These are phyloP conservation scores for Macrophomina phaseolina DNA, from an alignment of 2,329 filamentous ascomycete species.

Conservation along the genomic window DNA sequence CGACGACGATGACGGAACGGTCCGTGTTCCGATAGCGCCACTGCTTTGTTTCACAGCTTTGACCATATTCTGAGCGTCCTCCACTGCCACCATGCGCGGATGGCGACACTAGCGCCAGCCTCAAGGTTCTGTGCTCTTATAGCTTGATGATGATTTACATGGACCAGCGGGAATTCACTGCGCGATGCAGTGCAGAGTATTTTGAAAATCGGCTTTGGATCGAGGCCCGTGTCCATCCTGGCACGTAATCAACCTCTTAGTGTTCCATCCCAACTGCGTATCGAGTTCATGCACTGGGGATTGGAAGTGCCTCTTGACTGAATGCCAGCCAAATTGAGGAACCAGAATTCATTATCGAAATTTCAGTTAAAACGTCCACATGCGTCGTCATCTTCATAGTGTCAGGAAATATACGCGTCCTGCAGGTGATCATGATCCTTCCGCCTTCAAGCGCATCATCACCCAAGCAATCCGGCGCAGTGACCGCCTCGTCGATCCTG, in stretches of 20 bases:
- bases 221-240: neutral
- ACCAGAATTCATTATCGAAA: too few relatives aligned
- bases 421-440: neutral
- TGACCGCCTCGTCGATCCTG: neutral
- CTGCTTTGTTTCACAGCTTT: slow-evolving; percentile 3
- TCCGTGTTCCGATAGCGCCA: too few relatives aligned
- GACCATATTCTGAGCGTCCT: neutral
- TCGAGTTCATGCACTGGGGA: too few relatives aligned
- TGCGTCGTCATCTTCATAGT: neutral
- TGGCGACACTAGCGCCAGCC: neutral
- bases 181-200: neutral
- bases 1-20: too few relatives aligned
- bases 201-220: neutral
- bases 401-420: neutral
- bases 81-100: neutral
- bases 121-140: neutral
- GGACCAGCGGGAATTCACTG: too few relatives aligned
- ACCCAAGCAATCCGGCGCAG: neutral
- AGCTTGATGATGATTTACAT: too few relatives aligned
- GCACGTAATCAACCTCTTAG: too few relatives aligned
- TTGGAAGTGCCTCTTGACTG: too few relatives aligned
- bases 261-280: too few relatives aligned
- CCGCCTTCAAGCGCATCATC: neutral
- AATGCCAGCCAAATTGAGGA: too few relatives aligned
- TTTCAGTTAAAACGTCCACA: neutral